phyloP scores from a whole-genome alignment of 768 basidiomycete species.

The Suillus weaverae region DNA sequence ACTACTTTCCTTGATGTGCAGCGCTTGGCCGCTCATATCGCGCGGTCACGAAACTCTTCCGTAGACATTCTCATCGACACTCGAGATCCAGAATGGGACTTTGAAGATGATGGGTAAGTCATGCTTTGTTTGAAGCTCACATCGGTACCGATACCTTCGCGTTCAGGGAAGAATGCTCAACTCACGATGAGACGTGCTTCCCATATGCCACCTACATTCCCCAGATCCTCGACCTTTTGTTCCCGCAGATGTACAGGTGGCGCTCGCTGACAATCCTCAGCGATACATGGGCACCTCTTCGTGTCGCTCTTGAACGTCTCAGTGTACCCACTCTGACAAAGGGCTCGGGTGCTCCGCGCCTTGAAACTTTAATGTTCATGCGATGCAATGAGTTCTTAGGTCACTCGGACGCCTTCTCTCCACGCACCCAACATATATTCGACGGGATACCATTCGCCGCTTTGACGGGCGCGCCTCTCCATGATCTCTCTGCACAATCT shows the following conservation, averaged over 20 bases:
- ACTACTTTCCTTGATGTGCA: constrained; percentile 32
- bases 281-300: constrained; percentile 61
- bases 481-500: constrained; percentile 12
- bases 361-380: constrained; percentile 56
- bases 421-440: constrained; percentile 37
- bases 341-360: constrained; percentile 32
- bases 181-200: not conserved
- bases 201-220: constrained; percentile 14
- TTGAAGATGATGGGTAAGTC: constrained; percentile 48
- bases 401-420: constrained; percentile 45
- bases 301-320: constrained; percentile 46
- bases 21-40: constrained; percentile 43
- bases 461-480: constrained; percentile 12
- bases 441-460: constrained; percentile 33
- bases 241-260: constrained; percentile 54
- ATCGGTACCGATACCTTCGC: not conserved
- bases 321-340: constrained; percentile 34
- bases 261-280: constrained; percentile 53
- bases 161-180: constrained; percentile 11
- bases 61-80: constrained; percentile 60
- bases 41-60: constrained; percentile 47
- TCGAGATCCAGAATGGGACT: constrained; percentile 60
- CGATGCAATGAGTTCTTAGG: constrained; percentile 59
- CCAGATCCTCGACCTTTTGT: constrained; percentile 40
- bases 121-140: not conserved